Evolutionary conservation across 805 yeast genomes (phyloP).

Genomic region (Kodamaea fukazawae): DNA sequence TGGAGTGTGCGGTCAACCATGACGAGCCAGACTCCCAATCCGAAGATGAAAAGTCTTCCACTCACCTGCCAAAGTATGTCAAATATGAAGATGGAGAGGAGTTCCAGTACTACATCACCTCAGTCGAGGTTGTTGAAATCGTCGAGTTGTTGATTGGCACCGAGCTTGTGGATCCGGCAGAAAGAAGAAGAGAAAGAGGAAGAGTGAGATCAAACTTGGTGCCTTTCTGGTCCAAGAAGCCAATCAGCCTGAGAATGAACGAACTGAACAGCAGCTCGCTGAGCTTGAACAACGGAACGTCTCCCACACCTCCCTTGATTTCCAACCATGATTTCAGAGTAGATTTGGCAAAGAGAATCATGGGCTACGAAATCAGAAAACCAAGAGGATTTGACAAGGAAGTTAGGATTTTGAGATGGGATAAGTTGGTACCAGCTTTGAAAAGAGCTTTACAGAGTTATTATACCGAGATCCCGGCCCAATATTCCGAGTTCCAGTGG

Average conservation of each 20-base stretch:
- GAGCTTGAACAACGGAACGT: slow-evolving; percentile 1
- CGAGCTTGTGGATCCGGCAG: slow-evolving; percentile 43
- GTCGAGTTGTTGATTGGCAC: slow-evolving; percentile 60
- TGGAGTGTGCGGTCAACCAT: slow-evolving; percentile 44
- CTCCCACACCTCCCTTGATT: background rate
- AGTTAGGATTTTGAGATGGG: slow-evolving; percentile 62
- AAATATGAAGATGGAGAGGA: slow-evolving; percentile 24
- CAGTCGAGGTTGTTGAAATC: slow-evolving; percentile 65
- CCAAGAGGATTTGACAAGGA: slow-evolving; percentile 71
- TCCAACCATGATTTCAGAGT: slow-evolving; percentile 39
- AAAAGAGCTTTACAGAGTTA: slow-evolving; percentile 64
- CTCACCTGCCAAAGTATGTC: slow-evolving; percentile 9
- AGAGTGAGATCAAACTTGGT: slow-evolving; percentile 63
- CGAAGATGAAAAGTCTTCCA: slow-evolving; percentile 18
- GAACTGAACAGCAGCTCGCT: slow-evolving; percentile 15
- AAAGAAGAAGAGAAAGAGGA: slow-evolving; percentile 62
- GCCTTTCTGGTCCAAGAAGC: slow-evolving; percentile 64
- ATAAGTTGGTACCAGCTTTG: slow-evolving; percentile 55
- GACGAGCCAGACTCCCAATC: slow-evolving; percentile 22
- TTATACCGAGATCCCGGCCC: slow-evolving; percentile 54
- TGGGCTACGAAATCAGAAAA: slow-evolving; percentile 59
- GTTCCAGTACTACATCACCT: slow-evolving; percentile 52
- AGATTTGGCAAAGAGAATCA: slow-evolving; percentile 61
- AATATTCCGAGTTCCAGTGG: background rate
- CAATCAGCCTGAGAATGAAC: slow-evolving; percentile 47